Evolutionary conservation across 1,284 basidiomycete genomes (phyloP), one percentile per base, ranked within the genome.

Genomic region (Exsudoporus floridanus): DNA sequence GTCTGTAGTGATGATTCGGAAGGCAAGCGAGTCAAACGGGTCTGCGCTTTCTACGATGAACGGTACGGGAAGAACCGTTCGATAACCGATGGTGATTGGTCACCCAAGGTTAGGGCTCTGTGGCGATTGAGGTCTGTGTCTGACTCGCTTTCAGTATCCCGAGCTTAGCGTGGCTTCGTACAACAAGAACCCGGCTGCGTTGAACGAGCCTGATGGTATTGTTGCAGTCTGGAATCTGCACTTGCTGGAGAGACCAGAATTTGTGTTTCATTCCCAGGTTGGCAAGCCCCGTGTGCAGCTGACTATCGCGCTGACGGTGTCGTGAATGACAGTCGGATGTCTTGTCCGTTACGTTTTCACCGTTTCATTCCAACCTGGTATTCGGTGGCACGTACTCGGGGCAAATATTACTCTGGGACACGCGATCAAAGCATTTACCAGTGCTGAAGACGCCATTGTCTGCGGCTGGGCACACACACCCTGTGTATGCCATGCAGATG

Each of bases 361-460:
- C 97, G 0, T 99, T 98, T 73, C 95, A 99, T 70, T 92, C 97
- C 1, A 98, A 97, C 61, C 83, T 99, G 8, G 83, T 99, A 38
- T 96, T 98, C 60, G 97, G 97, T 47, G 97, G 97, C 12, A 98
- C 95, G 12, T 98, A 99, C 70, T 96, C 94, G 27, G 97, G 97
- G 8, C 97, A 99, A 74, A 96, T 99, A 51, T 75, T 99, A 35
- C 80, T 99, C 2, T 99, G 97, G 97, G 96, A 99, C 69, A 98
- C 95, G n/a, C 84, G 96, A 41, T 92, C 94, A 1, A 94, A 96
- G 63, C 92, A 96, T 65, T 75, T 98, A 6, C 96, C 97, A 0
- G 93, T 98, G 1, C 79, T 98, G 54, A 99, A 98, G 74, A 97
- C 96, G 5, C 97, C 97, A 0, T 74, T 99, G 40, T 95, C 93